Evolutionary conservation across 768 basidiomycete genomes (phyloP).

Genomic region (Russula earlei): DNA sequence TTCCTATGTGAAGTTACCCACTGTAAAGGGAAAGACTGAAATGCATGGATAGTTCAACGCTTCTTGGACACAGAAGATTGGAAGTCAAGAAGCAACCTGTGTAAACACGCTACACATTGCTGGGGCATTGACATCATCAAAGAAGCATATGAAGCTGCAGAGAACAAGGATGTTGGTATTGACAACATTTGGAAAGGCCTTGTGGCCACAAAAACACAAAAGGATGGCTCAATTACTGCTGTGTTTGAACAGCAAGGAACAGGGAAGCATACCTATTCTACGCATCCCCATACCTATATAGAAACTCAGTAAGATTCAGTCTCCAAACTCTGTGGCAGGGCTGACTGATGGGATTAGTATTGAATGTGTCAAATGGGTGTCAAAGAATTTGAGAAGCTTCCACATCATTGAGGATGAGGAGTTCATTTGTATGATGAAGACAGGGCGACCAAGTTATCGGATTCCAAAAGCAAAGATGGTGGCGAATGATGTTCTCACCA

Average conservation of each 20-base stretch:
- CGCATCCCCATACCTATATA: no score
- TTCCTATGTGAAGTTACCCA: not conserved
- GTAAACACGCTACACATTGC: not conserved
- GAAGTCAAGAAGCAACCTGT: not conserved
- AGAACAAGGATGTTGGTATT: not conserved
- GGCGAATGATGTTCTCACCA: conserved; percentile 25
- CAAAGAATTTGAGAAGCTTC: conserved; percentile 28
- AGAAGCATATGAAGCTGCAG: not conserved
- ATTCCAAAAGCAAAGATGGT: conserved; percentile 30
- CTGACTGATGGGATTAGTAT: no score
- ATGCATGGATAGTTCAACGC: not conserved
- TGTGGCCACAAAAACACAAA: not conserved
- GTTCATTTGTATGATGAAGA: conserved; percentile 28
- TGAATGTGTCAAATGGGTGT: conserved; percentile 30
- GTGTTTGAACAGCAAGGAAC: not conserved
- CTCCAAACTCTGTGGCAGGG: no score
- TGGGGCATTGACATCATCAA: not conserved
- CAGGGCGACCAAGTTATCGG: conserved; percentile 27
- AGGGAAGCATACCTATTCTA: no score
- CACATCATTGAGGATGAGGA: conserved; percentile 28
- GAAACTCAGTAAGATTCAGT: no score
- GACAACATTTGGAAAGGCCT: not conserved
- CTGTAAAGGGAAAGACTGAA: not conserved
- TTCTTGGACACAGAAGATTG: not conserved
- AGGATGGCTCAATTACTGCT: not conserved